Base-by-base conservation (phyloP, 192 early-diverging fungal species). In the Mortierella alpina region DNA sequence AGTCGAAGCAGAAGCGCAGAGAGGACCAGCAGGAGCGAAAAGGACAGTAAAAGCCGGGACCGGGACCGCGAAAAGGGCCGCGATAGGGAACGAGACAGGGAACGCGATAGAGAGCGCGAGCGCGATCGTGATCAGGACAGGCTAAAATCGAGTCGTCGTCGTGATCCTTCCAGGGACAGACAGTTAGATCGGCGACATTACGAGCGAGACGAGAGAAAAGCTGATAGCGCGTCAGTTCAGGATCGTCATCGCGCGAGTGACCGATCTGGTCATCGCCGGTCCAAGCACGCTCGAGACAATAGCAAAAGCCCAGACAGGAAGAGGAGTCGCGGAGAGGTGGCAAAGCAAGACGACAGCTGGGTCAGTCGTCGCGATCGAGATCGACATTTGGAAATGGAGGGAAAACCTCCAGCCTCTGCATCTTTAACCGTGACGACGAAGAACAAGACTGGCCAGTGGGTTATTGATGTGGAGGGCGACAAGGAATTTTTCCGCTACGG, bases 401-500 rank as follows among this genome's bases (percentile, higher is more conserved):
- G n/a, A 44, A 50, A 44, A 20, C 39, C 14, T 15, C 2, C 22
- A 45, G 41, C 68, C n/a, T 51, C 47, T 18, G 18, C 17, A 55
- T 6, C 49, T 54, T 4, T 9, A 2, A n/a, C 6, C 52, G 20
- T 39, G 57, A 51, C 42, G 4, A 49, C 56, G 42, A 63, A 52
- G 7, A 8, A 64, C 14, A 67, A 80, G 45, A 70, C 77, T 39
- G 77, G 77, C 13, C 47, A 66, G 23, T 80, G 69, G 77, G 22
- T 72, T 49, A 60, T 86, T 22, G 85, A 82, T 54, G 68, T 72
- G 14, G 58, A 59, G 48, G 85, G 85, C 20, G 85, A 86, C 31
- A 20, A 20, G 4, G 61, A 80, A 41, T 57, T 57, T 12, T 47
- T 80, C 8, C 62, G 66, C 2, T 86, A 84, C 66, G 85, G 82